Percentiles rank a stretch among this genome's conserved stretches.
These are phyloP conservation scores for Umbelopsis sp. DNA, from an alignment of 192 early-diverging fungal genomes.

Conservation along the genomic window DNA sequence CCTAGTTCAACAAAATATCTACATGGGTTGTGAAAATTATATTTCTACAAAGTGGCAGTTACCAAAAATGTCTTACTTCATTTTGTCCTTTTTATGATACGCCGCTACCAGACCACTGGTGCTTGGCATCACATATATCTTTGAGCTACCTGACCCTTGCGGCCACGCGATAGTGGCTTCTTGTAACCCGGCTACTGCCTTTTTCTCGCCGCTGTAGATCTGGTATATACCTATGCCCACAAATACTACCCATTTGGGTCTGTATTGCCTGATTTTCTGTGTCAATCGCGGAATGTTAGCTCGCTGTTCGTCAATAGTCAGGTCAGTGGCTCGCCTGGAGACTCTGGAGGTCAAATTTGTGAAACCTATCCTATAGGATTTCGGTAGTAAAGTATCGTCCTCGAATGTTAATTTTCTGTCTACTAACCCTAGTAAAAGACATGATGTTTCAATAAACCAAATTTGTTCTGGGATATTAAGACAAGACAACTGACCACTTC, in stretches of 20 bases:
- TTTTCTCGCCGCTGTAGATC: slow-evolving; percentile 47
- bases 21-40: neutral
- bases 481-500: slow-evolving; percentile 45
- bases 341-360: slow-evolving; percentile 67
- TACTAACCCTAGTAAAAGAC: slow-evolving; percentile 40
- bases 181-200: slow-evolving; percentile 46
- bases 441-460: neutral
- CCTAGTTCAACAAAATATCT: slow-evolving; percentile 9
- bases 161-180: slow-evolving; percentile 34
- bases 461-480: neutral
- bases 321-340: slow-evolving; percentile 58
- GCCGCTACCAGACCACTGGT: slow-evolving; percentile 70
- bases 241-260: slow-evolving; percentile 67
- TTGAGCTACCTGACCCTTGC: slow-evolving; percentile 21
- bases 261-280: slow-evolving; percentile 61
- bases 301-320: slow-evolving; percentile 60
- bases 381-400: slow-evolving; percentile 54
- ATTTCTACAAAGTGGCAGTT: neutral
- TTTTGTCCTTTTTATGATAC: slow-evolving; percentile 66
- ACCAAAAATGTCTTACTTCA: slow-evolving; percentile 39
- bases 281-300: slow-evolving; percentile 61
- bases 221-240: slow-evolving; percentile 73
- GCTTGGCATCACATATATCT: slow-evolving; percentile 55
- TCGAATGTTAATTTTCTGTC: slow-evolving; percentile 49
- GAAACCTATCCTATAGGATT: slow-evolving; percentile 60